Percentiles rank a stretch among this genome's conserved stretches.
Evolutionary conservation across 371 early-diverging fungal species (phyloP).

Genomic region (Mortierella sp.): DNA sequence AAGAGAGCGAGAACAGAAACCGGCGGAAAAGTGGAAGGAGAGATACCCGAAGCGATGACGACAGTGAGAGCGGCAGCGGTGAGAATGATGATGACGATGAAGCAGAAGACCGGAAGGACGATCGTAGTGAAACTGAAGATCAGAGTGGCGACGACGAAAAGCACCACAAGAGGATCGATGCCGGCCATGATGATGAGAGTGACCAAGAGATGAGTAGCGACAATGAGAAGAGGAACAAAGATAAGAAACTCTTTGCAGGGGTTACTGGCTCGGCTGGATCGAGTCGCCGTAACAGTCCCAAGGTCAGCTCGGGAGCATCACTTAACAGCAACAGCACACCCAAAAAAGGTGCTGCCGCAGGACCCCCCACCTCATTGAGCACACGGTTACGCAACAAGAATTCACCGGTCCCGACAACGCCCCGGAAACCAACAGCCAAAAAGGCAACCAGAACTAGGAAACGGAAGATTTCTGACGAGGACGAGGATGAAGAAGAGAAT

Average conservation of each 20-base stretch:
- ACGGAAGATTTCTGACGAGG: slow-evolving; percentile 34
- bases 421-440: slow-evolving; percentile 15
- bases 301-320: slow-evolving; percentile 13
- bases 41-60: not conserved
- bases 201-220: slow-evolving; percentile 32
- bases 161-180: slow-evolving; percentile 10
- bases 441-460: slow-evolving; percentile 19
- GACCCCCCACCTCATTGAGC: slow-evolving; percentile 12
- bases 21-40: slow-evolving; percentile 8
- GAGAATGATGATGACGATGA: slow-evolving; percentile 6
- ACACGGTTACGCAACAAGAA: slow-evolving; percentile 25
- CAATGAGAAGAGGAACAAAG: slow-evolving; percentile 21
- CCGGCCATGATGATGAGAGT: slow-evolving; percentile 20
- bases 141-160: slow-evolving; percentile 7
- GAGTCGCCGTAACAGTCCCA: slow-evolving; percentile 50
- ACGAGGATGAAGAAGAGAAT: slow-evolving; percentile 42
- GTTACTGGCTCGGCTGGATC: slow-evolving; percentile 27
- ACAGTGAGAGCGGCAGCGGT: slow-evolving; percentile 6
- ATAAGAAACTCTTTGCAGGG: slow-evolving; percentile 27
- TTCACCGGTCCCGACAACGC: slow-evolving; percentile 5
- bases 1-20: slow-evolving; percentile 14
- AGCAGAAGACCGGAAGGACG: slow-evolving; percentile 11
- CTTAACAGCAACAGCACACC: slow-evolving; percentile 3
- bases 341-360: slow-evolving; percentile 8
- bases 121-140: slow-evolving; percentile 7